Percentiles rank a stretch among this genome's conserved stretches.
Evolutionary conservation across 768 basidiomycete species (phyloP).

Genomic region (Hirschioporus abietinus): DNA sequence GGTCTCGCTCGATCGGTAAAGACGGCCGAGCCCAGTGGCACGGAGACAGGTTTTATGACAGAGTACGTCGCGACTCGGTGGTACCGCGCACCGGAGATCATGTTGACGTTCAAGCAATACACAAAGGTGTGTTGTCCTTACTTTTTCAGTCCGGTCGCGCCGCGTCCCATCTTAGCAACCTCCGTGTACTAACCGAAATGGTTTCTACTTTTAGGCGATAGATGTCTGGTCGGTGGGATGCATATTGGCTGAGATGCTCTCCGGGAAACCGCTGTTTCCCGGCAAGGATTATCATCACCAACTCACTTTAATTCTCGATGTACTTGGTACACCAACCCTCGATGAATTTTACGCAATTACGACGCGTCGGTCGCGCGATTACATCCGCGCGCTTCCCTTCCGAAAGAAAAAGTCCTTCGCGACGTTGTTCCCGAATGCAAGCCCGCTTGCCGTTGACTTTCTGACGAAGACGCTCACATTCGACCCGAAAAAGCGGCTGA

Average conservation of each 20-base stretch:
- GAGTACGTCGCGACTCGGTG: slow-evolving; percentile 98
- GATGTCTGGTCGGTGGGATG: slow-evolving; percentile 87
- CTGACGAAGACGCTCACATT: slow-evolving; percentile 91
- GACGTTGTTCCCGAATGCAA: slow-evolving; percentile 87
- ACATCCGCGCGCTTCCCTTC: slow-evolving; percentile 93
- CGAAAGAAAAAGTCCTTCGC: slow-evolving; percentile 80
- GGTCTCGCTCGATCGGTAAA: slow-evolving; percentile 88
- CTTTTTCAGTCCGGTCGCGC: slow-evolving; percentile 25
- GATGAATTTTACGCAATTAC: slow-evolving; percentile 99
- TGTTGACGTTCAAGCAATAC: slow-evolving; percentile 99
- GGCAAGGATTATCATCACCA: slow-evolving; percentile 97
- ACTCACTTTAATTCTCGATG: slow-evolving; percentile 90
- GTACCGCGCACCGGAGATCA: slow-evolving; percentile 99
- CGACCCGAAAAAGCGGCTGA: slow-evolving; percentile 95
- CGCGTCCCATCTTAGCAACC: not conserved
- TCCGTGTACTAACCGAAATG: not conserved
- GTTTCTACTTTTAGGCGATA: slow-evolving; percentile 48
- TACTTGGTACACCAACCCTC: slow-evolving; percentile 92
- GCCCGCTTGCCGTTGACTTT: slow-evolving; percentile 68
- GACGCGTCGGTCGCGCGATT: slow-evolving; percentile 86
- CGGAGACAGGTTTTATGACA: slow-evolving; percentile 80
- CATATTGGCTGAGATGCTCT: slow-evolving; percentile 95
- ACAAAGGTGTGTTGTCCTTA: slow-evolving; percentile 57
- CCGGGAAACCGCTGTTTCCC: slow-evolving; percentile 93
- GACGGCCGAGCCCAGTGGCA: slow-evolving; percentile 80